These are phyloP conservation scores for Kurtzmaniella quercitrusa DNA, from an alignment of 1,139 yeast genomes.

Conservation along the genomic window DNA sequence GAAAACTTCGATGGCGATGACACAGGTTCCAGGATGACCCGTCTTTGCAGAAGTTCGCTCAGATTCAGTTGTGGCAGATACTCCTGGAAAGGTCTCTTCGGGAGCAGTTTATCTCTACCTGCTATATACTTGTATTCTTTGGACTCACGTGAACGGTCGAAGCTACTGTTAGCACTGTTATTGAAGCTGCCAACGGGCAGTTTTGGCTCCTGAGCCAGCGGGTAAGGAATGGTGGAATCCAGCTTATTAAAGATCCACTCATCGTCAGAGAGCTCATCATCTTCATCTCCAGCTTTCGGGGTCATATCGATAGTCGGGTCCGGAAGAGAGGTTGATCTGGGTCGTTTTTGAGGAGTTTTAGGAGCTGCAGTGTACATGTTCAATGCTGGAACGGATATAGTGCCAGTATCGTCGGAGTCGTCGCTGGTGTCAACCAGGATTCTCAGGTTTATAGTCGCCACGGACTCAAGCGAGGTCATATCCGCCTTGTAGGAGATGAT, in stretches of 20 bases:
- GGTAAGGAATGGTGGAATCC: background rate
- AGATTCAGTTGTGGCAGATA: background rate
- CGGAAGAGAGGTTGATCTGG: background rate
- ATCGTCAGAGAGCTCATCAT: background rate
- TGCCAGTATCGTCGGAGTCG: background rate
- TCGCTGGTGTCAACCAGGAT: background rate
- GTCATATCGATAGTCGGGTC: conserved; percentile 2
- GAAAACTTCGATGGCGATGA: conserved; percentile 3
- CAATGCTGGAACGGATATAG: background rate
- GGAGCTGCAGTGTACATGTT: background rate
- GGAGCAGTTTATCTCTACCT: background rate
- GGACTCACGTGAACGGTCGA: background rate
- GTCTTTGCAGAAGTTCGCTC: background rate
- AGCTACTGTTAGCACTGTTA: background rate
- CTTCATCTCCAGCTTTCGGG: background rate
- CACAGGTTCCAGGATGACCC: conserved; percentile 4
- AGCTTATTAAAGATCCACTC: background rate
- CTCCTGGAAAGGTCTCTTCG: background rate
- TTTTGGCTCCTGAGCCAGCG: background rate
- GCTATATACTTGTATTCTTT: background rate
- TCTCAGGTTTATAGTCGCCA: conserved; percentile 6
- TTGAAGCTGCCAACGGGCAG: background rate
- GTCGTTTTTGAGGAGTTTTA: background rate
- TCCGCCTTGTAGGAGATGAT: conserved; percentile 7
- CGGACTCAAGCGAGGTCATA: conserved; percentile 8